Percentiles rank a stretch among this genome's conserved stretches.
Conservation (phyloP, 2,329 filamentous ascomycete species). For the Ascochyta rabiei region DNA sequence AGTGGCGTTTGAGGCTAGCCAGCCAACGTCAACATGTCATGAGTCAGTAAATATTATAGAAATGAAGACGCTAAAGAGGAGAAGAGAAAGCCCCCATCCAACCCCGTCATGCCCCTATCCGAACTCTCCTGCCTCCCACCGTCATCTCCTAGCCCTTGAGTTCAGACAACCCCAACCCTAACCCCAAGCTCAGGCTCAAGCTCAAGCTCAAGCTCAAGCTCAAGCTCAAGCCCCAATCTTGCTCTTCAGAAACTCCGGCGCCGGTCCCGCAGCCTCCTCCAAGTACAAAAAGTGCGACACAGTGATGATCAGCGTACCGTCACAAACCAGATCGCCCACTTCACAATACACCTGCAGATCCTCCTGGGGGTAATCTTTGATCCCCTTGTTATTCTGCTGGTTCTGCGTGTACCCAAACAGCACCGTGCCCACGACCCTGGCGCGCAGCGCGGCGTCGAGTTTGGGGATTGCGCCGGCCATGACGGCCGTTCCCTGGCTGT, state of each 20-base stretch:
- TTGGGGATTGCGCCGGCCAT: conserved; percentile 44
- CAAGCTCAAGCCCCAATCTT: conserved; percentile 16
- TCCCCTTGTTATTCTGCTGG: conserved; percentile 44
- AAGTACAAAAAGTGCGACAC: conserved; percentile 42
- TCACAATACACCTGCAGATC: conserved; percentile 48
- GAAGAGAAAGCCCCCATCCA: too few relatives aligned
- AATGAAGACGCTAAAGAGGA: too few relatives aligned
- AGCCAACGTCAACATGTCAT: too few relatives aligned
- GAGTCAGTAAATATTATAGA: too few relatives aligned
- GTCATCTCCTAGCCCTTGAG: too few relatives aligned
- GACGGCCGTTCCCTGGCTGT: conserved; percentile 51
- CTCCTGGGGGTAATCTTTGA: conserved; percentile 41
- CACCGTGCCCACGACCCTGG: conserved; percentile 47
- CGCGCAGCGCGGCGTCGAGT: conserved; percentile 31
- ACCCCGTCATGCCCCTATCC: too few relatives aligned
- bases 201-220: neutral
- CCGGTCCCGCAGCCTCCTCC: conserved; percentile 30
- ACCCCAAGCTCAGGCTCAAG: neutral
- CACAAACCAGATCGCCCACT: conserved; percentile 43
- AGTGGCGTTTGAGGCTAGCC: too few relatives aligned
- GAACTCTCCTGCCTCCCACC: too few relatives aligned
- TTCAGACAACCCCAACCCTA: neutral
- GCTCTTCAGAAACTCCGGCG: conserved; percentile 35
- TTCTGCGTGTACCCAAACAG: conserved; percentile 52
- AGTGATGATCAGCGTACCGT: conserved; percentile 42